Evolutionary conservation across 192 early-diverging fungal genomes (phyloP).

Genomic region (Coemansia sp.): DNA sequence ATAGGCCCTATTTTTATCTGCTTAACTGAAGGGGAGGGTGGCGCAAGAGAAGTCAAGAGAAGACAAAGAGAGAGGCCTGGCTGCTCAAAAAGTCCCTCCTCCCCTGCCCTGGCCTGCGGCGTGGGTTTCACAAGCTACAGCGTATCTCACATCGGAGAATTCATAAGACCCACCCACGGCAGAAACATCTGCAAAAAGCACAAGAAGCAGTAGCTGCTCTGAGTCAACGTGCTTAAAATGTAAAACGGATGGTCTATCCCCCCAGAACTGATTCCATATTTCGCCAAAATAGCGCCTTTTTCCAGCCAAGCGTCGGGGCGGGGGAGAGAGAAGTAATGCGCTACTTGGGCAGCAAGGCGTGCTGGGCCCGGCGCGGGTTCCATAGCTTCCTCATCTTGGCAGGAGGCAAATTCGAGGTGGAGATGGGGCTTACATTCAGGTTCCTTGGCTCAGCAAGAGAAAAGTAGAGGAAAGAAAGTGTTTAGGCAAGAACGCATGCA

Average conservation of each 20-base stretch:
- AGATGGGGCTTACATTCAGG: too few relatives aligned
- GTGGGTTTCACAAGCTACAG: background rate
- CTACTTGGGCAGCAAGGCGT: background rate
- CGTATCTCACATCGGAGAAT: too few relatives aligned
- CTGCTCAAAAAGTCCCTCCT: background rate
- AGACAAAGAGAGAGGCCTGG: background rate
- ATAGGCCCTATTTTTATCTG: too few relatives aligned
- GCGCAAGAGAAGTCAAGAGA: conserved; percentile 3
- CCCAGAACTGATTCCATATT: background rate
- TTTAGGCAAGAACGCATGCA: background rate
- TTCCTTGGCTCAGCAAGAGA: background rate
- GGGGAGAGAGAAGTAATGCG: background rate
- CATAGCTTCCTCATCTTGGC: too few relatives aligned
- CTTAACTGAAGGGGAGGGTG: too few relatives aligned
- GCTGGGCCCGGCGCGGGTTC: background rate
- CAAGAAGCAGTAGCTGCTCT: background rate
- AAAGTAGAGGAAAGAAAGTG: conserved; percentile 2
- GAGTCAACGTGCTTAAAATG: conserved; percentile 5
- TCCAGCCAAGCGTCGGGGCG: too few relatives aligned
- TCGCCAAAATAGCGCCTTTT: background rate
- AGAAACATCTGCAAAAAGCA: background rate
- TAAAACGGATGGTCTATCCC: conserved; percentile 2
- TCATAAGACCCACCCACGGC: background rate
- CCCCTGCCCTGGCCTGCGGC: background rate
- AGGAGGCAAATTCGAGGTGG: too few relatives aligned